A percentile compares a stretch with the other conserved stretches of the same genome.
phyloP scores from a whole-genome alignment of 1,284 basidiomycete species.

The Violaceomyces palustris region DNA sequence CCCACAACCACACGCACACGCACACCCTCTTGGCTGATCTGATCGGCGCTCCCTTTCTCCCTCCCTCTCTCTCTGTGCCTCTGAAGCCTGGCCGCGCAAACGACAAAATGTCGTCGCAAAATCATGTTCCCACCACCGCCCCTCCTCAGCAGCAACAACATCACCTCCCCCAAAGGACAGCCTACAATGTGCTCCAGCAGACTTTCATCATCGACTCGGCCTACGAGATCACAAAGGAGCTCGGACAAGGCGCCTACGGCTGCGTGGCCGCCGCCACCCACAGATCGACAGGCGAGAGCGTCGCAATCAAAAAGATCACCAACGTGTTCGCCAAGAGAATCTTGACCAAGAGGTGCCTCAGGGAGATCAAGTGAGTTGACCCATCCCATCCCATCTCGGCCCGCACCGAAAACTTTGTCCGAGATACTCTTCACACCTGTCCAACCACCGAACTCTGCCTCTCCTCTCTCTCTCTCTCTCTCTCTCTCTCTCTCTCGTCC shows the following conservation, averaged over 20 bases:
- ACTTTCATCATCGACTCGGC: slow-evolving; percentile 49
- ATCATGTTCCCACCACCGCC: too few relatives aligned
- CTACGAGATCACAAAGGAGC: slow-evolving; percentile 47
- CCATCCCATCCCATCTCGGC: not conserved
- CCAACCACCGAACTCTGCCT: not conserved
- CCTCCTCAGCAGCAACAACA: too few relatives aligned
- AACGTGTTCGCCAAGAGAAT: slow-evolving; percentile 51
- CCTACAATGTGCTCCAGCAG: slow-evolving; percentile 47
- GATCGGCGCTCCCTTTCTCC: too few relatives aligned
- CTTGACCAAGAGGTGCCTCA: slow-evolving; percentile 48
- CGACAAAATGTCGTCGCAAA: too few relatives aligned
- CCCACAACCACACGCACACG: too few relatives aligned
- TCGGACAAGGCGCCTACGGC: slow-evolving; percentile 51
- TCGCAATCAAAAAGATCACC: slow-evolving; percentile 52
- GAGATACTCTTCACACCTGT: too few relatives aligned
- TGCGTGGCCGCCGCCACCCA: slow-evolving; percentile 51
- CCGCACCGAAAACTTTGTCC: too few relatives aligned
- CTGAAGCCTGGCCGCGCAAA: too few relatives aligned
- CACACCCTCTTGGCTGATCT: too few relatives aligned
- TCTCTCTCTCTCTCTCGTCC: not conserved
- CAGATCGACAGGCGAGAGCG: slow-evolving; percentile 46
- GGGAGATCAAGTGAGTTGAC: slow-evolving; percentile 47
- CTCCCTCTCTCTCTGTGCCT: too few relatives aligned
- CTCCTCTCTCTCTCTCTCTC: not conserved
- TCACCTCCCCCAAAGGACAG: slow-evolving; percentile 29